Base-by-base conservation (phyloP, 257 asterid genomes). In the Handroanthus guayacan region DNA sequence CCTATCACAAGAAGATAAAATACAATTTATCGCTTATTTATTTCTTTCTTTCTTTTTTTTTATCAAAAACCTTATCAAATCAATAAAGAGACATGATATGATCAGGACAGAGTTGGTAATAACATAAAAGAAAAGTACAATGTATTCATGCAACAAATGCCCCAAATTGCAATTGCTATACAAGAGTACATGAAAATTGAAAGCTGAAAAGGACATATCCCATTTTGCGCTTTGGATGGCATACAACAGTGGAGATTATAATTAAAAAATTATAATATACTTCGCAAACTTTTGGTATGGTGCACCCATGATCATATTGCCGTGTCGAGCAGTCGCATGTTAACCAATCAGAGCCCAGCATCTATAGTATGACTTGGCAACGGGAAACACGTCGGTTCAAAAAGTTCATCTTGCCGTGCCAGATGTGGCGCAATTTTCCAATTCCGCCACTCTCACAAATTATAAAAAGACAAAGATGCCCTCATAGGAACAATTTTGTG, bases 261-360 rank as follows among this genome's bases (percentile, higher is more conserved):
- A 25, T 25, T 25, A 25, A 25, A 25, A 25, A 25, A 25, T 25
- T 25, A 25, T 25, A 25, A 25, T 25, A 25, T 25, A 25, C 31
- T 25, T 25, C 31, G 4, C 37, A 43, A 25, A 43, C 48, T 36
- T 48, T 36, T 62, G 62, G 63, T 36, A 48, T 9, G 16, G 10
- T 12, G 71, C 71, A 44, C 57, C 56, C 57, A 37, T 48, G 10
- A 31, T 56, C 14, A 0, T 10, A 16, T 44, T 47, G 45, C 36
- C 77, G 76, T 77, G 75, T 76, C 54, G 44, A 44, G 70, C 70
- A 17, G 45, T 37, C 2, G 41, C 34, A 39, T 39, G 5, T 3
- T 39, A 62, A 41, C 81, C 81, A 78, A 70, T 70, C 50, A 52
- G 20, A 44, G 8, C 63, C 9, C 73, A 36, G 68, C 78, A 17